phyloP scores from a whole-genome alignment of 2,329 filamentous ascomycete species.

The Aspergillus costaricaensis region DNA sequence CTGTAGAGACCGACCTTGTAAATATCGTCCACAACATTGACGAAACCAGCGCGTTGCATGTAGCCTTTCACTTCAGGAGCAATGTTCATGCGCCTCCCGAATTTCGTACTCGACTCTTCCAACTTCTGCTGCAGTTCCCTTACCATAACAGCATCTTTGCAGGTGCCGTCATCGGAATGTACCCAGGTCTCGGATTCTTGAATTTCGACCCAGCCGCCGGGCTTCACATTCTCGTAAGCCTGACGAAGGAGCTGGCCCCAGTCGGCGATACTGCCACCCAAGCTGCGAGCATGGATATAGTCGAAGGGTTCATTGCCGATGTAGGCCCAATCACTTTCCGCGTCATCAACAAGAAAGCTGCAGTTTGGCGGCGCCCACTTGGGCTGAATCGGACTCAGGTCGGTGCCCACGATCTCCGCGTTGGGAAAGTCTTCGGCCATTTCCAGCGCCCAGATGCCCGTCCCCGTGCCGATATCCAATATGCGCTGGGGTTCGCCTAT shows the following conservation, averaged over 20 bases:
- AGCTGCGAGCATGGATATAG: constrained; percentile 41
- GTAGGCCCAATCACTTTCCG: constrained; percentile 44
- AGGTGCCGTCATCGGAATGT: constrained; percentile 36
- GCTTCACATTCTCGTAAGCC: constrained; percentile 35
- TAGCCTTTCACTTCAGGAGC: constrained; percentile 30
- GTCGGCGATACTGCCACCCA: constrained; percentile 42
- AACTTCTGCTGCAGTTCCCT: constrained; percentile 34
- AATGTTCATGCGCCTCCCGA: constrained; percentile 40
- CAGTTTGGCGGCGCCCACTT: constrained; percentile 52
- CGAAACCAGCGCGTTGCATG: constrained; percentile 36
- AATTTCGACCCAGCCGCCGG: constrained; percentile 41
- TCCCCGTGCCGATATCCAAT: constrained; percentile 38
- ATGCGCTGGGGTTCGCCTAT: constrained; percentile 31
- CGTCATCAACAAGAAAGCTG: constrained; percentile 51
- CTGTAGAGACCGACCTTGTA: constrained; percentile 32
- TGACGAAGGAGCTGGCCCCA: constrained; percentile 35
- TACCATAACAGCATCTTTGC: constrained; percentile 25
- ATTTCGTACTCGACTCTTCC: constrained; percentile 31
- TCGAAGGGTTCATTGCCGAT: constrained; percentile 41
- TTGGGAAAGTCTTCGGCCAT: constrained; percentile 44
- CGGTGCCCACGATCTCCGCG: constrained; percentile 40
- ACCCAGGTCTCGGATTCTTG: constrained; percentile 36
- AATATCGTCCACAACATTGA: constrained; percentile 35
- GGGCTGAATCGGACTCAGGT: constrained; percentile 40
- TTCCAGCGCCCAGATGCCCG: constrained; percentile 44